phyloP scores from a whole-genome alignment of 768 basidiomycete species.

The Tulasnella sp. region DNA sequence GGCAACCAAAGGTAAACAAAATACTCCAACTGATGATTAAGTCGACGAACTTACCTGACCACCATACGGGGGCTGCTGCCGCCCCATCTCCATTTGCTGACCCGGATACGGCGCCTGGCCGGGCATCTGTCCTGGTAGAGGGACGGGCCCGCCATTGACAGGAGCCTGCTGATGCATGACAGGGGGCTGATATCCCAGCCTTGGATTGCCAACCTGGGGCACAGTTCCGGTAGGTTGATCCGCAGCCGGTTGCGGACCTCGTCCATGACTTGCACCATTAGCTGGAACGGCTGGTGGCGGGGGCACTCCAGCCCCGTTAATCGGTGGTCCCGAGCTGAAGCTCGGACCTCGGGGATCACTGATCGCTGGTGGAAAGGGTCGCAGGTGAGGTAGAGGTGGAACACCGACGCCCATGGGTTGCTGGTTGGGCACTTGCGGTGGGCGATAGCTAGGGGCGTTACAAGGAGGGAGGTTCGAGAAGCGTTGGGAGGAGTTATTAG shows the following conservation, averaged over 20 bases:
- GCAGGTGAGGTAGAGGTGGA: slow-evolving; percentile 51
- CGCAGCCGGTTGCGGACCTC: neutral
- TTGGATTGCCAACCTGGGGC: neutral
- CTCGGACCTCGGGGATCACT: neutral
- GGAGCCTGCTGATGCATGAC: neutral
- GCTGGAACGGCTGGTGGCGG: neutral
- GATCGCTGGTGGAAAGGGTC: neutral
- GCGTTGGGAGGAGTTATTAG: neutral
- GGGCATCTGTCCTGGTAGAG: neutral
- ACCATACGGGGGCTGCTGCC: neutral
- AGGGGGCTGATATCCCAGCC: slow-evolving; percentile 6
- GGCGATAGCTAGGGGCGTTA: slow-evolving; percentile 32
- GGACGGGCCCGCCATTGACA: slow-evolving; percentile 36
- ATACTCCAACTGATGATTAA: no score
- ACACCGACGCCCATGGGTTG: slow-evolving; percentile 41
- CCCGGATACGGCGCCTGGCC: neutral
- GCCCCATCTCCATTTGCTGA: neutral
- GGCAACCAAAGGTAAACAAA: no score
- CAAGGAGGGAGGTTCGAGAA: slow-evolving; percentile 40
- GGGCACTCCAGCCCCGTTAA: neutral
- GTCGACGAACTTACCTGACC: neutral
- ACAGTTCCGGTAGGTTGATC: neutral
- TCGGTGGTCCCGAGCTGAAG: neutral
- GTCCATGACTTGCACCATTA: neutral
- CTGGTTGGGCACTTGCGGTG: slow-evolving; percentile 40